A percentile compares a stretch with the other conserved stretches of the same genome.
These are phyloP conservation scores for Phytopythium kandeliae DNA, from an alignment of 352 stramenopile genomes.

Conservation along the genomic window DNA sequence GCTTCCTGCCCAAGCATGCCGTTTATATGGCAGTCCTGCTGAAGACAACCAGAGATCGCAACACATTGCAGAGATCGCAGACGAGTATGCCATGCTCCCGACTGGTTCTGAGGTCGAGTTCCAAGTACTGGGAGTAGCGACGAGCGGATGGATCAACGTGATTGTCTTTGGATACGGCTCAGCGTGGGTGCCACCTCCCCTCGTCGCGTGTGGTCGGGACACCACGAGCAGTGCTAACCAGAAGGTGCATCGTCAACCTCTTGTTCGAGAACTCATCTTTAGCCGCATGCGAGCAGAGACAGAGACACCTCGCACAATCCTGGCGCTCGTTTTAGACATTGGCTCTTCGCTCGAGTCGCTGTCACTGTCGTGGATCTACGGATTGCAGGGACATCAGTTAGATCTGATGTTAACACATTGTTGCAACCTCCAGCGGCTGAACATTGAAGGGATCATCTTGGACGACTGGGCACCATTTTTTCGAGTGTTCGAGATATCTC, in stretches of 20 bases:
- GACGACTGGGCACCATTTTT: no score
- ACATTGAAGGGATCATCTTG: no score
- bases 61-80: not conserved
- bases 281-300: not conserved
- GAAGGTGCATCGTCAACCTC: not conserved
- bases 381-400: not conserved
- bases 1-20: not conserved
- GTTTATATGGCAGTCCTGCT: no score
- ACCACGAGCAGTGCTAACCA: no score
- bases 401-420: not conserved
- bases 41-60: no score
- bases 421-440: not conserved
- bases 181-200: not conserved
- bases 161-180: conserved; percentile 5
- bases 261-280: not conserved
- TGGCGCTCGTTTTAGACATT: not conserved
- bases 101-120: not conserved
- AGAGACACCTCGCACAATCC: not conserved
- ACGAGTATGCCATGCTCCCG: not conserved
- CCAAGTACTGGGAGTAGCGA: not conserved
- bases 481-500: no score
- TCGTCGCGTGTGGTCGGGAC: not conserved
- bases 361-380: not conserved
- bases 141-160: conserved; percentile 2
- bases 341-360: not conserved